phyloP scores from a whole-genome alignment of 805 yeast species.

The Kluyveromyces dobzhanskii region DNA sequence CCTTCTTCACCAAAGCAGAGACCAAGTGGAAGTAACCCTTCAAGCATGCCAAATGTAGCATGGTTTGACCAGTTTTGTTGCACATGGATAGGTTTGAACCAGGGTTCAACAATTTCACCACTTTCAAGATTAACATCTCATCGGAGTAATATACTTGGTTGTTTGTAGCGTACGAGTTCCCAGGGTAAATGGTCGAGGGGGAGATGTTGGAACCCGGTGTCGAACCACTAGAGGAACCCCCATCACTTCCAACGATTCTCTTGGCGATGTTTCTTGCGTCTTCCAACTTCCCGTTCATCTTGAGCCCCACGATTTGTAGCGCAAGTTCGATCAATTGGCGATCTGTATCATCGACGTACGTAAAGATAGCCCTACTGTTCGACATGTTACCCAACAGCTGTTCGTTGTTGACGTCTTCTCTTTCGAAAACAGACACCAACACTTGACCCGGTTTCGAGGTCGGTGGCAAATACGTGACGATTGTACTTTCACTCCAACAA shows the following conservation, averaged over 20 bases:
- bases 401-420: constrained; percentile 7
- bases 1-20: constrained; percentile 52
- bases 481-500: constrained; percentile 93
- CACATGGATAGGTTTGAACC: constrained; percentile 76
- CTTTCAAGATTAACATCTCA: constrained; percentile 35
- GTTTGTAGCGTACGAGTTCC: constrained; percentile 6
- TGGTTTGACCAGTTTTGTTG: constrained; percentile 76
- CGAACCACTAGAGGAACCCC: constrained; percentile 18
- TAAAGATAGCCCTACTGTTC: constrained; percentile 46
- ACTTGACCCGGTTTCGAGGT: constrained; percentile 87
- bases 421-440: constrained; percentile 61
- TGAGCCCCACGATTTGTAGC: constrained; percentile 89
- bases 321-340: constrained; percentile 92
- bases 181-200: constrained; percentile 12
- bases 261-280: constrained; percentile 92
- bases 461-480: constrained; percentile 91
- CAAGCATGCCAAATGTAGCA: constrained; percentile 77
- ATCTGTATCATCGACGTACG: constrained; percentile 93
- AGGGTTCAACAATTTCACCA: constrained; percentile 62
- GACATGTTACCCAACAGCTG: constrained; percentile 7
- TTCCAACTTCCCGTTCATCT: constrained; percentile 92
- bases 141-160: constrained; percentile 19
- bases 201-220: constrained; percentile 11
- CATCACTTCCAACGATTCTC: constrained; percentile 64
- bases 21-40: constrained; percentile 61